Evolutionary conservation across 768 basidiomycete genomes (phyloP), one percentile per base, ranked within the genome.

Genomic region (Tulasnella sp.): DNA sequence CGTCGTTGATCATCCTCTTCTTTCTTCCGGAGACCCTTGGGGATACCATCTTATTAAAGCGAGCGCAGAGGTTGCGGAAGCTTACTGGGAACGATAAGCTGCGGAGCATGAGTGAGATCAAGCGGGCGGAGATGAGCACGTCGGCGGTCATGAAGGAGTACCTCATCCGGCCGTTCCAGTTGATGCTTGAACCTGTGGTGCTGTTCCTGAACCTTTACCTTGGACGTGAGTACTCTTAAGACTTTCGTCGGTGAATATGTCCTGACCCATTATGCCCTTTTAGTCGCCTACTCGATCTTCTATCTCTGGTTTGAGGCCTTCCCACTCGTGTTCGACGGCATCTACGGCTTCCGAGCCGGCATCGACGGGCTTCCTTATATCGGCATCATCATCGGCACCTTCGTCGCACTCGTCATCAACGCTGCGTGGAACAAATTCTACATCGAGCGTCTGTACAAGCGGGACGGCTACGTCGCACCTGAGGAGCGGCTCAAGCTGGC

Each of bases 231-330:
- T 27, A 15, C 5, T 17, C 29, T 17, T 4, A 11, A n/a, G 21
- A n/a, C 3, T 34, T 8, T 9, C 15, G 3, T 1, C 21, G 38
- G 8, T 4, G 10, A 23, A 8, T 17, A n/a, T 51, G 5, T 9
- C 4, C 26, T 29, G 38, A 52, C 32, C 15, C 30, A 54, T 41
- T 17, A 27, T 19, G 4, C 17, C n/a, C 42, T 23, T 51, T n/a
- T n/a, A n/a, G n/a, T 61, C 50, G 48, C 52, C 24, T 65, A 65
- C 51, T 65, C 66, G 11, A 60, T 64, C 60, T 58, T 67, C 17
- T 68, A 68, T 58, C 61, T 68, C n/a, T 60, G 67, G 15, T 71
- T 69, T 63, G 70, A 71, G 47, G 66, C 68, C 9, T 67, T 68
- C 60, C 70, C 69, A 0, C 64, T 70, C 61, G 65, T 71, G 32